A percentile compares a stretch with the other conserved stretches of the same genome.
Conservation (phyloP, 2,329 filamentous ascomycete genomes). For the Magnaporthiopsis poae region DNA sequence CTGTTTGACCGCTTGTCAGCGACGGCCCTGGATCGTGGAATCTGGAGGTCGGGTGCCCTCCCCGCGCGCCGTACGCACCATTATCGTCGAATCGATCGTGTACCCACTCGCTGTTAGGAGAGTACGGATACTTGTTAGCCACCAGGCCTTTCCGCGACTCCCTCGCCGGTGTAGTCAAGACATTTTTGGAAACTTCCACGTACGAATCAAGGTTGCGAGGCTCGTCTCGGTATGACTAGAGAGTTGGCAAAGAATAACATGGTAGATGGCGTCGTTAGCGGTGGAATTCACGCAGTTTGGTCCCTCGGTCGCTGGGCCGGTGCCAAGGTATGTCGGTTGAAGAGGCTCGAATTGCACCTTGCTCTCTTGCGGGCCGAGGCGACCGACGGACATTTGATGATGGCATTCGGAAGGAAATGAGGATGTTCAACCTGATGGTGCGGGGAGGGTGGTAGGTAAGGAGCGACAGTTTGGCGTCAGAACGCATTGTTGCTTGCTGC, state of each 20-base stretch:
- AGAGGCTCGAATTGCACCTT: not conserved
- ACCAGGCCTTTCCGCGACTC: conserved; percentile 3
- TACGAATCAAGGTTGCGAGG: conserved; percentile 62
- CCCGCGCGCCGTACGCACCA: conserved; percentile 30
- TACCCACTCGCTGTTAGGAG: conserved; percentile 69
- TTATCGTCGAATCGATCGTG: conserved; percentile 81
- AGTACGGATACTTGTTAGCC: not conserved
- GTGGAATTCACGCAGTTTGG: not conserved
- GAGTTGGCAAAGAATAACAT: conserved; percentile 15
- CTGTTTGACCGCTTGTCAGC: conserved; percentile 1
- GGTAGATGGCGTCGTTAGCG: conserved; percentile 25
- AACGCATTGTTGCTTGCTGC: not conserved
- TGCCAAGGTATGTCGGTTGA: conserved; percentile 18
- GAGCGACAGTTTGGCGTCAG: not conserved
- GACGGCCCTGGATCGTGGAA: not conserved
- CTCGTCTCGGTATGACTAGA: conserved; percentile 53
- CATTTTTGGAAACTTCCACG: conserved; percentile 19
- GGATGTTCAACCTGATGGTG: conserved; percentile 12
- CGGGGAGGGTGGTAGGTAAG: not conserved
- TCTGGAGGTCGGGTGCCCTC: not conserved
- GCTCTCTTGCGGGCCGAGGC: conserved; percentile 9
- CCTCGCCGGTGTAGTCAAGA: conserved; percentile 11
- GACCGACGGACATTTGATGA: conserved; percentile 6
- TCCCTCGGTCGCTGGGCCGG: conserved; percentile 16
- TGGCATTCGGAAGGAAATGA: not conserved